These are phyloP conservation scores for Solanum okadae DNA, from an alignment of 257 asterid species.

Conservation along the genomic window DNA sequence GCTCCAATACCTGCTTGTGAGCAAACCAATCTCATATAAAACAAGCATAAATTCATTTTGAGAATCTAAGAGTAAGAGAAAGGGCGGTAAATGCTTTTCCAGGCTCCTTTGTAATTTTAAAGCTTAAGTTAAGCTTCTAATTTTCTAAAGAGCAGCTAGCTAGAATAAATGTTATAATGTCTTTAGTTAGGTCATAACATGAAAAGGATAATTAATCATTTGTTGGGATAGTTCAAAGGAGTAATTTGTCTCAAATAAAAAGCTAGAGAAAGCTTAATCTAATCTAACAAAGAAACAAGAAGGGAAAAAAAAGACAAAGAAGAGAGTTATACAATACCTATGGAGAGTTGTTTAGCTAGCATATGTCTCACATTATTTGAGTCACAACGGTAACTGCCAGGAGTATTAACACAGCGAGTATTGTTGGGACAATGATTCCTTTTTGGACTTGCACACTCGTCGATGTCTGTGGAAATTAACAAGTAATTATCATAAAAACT, in stretches of 20 bases:
- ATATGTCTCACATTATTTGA: background rate
- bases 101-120: background rate
- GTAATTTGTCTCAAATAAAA: background rate
- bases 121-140: background rate
- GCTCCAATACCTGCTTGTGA: conserved; percentile 5
- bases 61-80: background rate
- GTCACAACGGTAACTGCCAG: background rate
- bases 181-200: too few species aligned
- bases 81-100: background rate
- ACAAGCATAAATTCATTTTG: background rate
- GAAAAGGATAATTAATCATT: background rate
- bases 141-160: background rate
- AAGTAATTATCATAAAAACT: background rate
- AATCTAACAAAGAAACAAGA: background rate
- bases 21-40: background rate
- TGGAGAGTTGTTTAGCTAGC: background rate
- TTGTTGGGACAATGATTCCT: background rate
- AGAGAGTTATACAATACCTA: background rate
- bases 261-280: rapidly evolving
- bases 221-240: background rate
- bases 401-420: background rate
- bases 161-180: too few species aligned
- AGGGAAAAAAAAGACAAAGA: background rate
- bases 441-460: background rate
- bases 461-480: background rate